These are phyloP conservation scores for Penicillium turbatum DNA, from an alignment of 495 filamentous ascomycete genomes.

Conservation along the genomic window DNA sequence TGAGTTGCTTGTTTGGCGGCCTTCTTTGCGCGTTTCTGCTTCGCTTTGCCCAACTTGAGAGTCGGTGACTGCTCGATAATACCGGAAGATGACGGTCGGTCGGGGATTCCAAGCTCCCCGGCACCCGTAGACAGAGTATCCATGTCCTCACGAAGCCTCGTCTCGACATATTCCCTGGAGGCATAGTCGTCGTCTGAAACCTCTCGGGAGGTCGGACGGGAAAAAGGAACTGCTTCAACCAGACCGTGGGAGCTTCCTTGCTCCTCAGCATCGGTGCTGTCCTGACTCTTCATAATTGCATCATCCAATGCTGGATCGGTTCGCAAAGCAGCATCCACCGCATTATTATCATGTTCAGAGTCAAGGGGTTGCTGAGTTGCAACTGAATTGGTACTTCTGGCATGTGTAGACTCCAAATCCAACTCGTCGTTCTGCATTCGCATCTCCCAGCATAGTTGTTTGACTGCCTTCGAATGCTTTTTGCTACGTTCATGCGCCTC, in stretches of 20 bases:
- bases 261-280: not conserved
- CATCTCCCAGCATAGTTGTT: conserved; percentile 79
- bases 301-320: not conserved
- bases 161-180: conserved; percentile 41
- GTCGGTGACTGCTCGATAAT: conserved; percentile 19
- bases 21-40: conserved; percentile 79
- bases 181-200: conserved; percentile 43
- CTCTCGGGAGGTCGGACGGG: not conserved
- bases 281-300: not conserved
- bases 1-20: conserved; percentile 55
- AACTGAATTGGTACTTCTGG: not conserved
- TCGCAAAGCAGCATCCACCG: not conserved
- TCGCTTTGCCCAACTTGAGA: conserved; percentile 77
- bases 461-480: conserved; percentile 83
- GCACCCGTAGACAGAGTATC: not conserved
- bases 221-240: not conserved
- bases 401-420: conserved; percentile 16
- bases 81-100: conserved; percentile 21
- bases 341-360: not conserved
- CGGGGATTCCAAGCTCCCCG: conserved; percentile 16
- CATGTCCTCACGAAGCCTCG: conserved; percentile 17
- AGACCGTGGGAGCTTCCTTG: not conserved
- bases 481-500: conserved; percentile 95
- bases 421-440: conserved; percentile 60
- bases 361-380: not conserved